These are phyloP conservation scores for Aspergillus thermomutatus DNA, from an alignment of 2,329 filamentous ascomycete genomes.

Conservation along the genomic window DNA sequence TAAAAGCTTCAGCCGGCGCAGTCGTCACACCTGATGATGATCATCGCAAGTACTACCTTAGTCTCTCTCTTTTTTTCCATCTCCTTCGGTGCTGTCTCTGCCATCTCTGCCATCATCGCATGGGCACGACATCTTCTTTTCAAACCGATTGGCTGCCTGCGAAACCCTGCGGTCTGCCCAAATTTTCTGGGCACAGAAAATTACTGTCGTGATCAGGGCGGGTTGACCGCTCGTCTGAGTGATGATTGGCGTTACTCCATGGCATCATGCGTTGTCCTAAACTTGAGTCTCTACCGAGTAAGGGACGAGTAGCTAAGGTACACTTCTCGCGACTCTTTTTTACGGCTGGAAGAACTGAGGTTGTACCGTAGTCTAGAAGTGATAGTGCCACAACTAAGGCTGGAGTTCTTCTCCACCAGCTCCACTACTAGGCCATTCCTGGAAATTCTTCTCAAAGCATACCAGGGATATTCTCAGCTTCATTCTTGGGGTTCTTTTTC, in stretches of 20 bases:
- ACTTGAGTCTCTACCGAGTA: neutral
- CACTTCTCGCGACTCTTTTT: too few relatives aligned
- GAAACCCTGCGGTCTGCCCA: constrained; percentile 9
- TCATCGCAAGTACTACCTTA: constrained; percentile 1
- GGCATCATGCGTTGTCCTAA: neutral
- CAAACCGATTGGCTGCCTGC: constrained; percentile 10
- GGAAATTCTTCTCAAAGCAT: neutral
- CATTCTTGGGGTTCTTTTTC: neutral
- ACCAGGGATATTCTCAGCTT: neutral
- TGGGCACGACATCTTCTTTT: constrained; percentile 14
- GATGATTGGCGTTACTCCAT: neutral
- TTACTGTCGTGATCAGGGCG: neutral
- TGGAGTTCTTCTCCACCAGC: neutral
- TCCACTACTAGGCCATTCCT: neutral
- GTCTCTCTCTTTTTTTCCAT: neutral
- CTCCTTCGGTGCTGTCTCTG: neutral
- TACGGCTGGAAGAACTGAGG: neutral
- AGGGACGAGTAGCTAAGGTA: too few relatives aligned
- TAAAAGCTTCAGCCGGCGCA: constrained; percentile 1
- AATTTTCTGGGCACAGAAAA: constrained; percentile 7
- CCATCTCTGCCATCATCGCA: constrained; percentile 1
- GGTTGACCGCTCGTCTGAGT: neutral
- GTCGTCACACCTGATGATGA: neutral
- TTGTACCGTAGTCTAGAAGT: neutral
- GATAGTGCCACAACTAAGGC: neutral